Conservation (phyloP, 495 filamentous ascomycete species). For the Penicillium daleae region DNA sequence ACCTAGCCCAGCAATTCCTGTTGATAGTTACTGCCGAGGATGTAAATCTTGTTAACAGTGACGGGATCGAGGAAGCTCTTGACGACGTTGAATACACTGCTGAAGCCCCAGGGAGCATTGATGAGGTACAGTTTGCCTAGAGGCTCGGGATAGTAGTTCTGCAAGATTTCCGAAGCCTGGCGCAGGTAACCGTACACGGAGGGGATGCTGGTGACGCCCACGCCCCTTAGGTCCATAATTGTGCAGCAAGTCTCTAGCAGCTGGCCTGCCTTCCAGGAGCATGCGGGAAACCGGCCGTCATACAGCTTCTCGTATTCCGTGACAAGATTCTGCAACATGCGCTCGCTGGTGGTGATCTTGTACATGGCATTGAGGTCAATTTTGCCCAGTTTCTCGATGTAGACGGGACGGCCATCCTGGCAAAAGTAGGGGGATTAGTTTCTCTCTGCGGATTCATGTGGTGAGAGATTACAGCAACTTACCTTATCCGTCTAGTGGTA, state of each 20-base stretch:
- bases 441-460: no score
- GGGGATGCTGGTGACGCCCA: constrained; percentile 76
- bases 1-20: constrained; percentile 82
- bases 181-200: constrained; percentile 86
- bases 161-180: constrained; percentile 79
- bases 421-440: constrained; percentile 16
- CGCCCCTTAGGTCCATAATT: constrained; percentile 95
- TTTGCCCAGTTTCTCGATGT: constrained; percentile 94
- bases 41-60: constrained; percentile 93
- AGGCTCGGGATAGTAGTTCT: constrained; percentile 98
- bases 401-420: constrained; percentile 89
- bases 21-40: constrained; percentile 81
- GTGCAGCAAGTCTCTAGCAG: constrained; percentile 97
- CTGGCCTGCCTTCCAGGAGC: constrained; percentile 86
- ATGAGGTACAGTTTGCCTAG: constrained; percentile 90
- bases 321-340: constrained; percentile 95
- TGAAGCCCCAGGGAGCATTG: constrained; percentile 98
- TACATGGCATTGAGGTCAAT: constrained; percentile 89
- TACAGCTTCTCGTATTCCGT: constrained; percentile 95
- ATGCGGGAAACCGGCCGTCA: constrained; percentile 91
- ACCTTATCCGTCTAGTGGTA: constrained; percentile 99
- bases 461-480: constrained; percentile 28
- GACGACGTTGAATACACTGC: constrained; percentile 77
- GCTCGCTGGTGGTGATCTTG: constrained; percentile 88
- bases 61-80: constrained; percentile 95